Percentiles rank a stretch among this genome's conserved stretches.
Evolutionary conservation across 2,329 filamentous ascomycete species (phyloP).

Genomic region (Rhytidhysteron rufulum): DNA sequence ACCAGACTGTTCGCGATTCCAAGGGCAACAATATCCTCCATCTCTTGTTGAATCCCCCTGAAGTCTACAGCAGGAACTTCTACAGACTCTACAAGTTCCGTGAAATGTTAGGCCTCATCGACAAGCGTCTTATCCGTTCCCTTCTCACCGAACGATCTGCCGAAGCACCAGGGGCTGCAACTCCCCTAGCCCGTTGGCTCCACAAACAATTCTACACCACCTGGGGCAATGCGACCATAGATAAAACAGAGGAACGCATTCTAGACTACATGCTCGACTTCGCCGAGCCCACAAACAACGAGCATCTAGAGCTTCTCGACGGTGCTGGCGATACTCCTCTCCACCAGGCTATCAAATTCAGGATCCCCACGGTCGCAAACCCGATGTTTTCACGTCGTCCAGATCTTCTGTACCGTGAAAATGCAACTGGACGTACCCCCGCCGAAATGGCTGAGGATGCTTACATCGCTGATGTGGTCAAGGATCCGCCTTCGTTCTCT

Average conservation of each 20-base stretch:
- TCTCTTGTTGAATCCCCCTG: conserved; percentile 43
- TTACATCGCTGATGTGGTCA: conserved; percentile 39
- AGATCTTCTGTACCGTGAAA: conserved; percentile 64
- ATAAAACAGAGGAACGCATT: conserved; percentile 1
- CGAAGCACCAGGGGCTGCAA: conserved; percentile 51
- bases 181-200: conserved; percentile 56
- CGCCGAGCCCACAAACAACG: conserved; percentile 39
- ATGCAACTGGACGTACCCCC: conserved; percentile 71
- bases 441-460: conserved; percentile 62
- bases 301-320: conserved; percentile 56
- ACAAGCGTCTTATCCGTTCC: conserved; percentile 52
- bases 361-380: conserved; percentile 36
- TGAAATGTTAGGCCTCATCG: conserved; percentile 56
- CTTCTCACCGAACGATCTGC: conserved; percentile 57
- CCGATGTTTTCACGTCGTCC: conserved; percentile 55
- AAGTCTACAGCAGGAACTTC: conserved; percentile 12
- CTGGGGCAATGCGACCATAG: not conserved
- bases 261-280: conserved; percentile 28
- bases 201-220: not conserved
- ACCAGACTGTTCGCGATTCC: conserved; percentile 62
- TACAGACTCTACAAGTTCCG: conserved; percentile 31
- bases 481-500: conserved; percentile 10
- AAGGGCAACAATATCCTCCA: conserved; percentile 68
- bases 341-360: conserved; percentile 51
- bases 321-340: conserved; percentile 63